Conservation (phyloP, 208 protist genomes). For the Trypanosoma conorhini region DNA sequence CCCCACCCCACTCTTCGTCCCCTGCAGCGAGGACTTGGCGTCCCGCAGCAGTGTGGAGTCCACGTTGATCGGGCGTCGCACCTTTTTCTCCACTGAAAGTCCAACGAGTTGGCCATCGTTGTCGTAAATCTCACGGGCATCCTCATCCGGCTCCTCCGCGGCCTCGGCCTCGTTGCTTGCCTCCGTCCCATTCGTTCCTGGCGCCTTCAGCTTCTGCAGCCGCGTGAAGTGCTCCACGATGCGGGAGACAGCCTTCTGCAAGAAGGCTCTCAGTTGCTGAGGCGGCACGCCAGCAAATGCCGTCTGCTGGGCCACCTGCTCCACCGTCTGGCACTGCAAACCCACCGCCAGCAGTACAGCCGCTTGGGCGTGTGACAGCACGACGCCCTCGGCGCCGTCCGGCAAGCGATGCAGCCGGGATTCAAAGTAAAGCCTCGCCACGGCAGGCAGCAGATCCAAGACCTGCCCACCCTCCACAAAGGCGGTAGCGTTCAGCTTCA, state of each 20-base stretch:
- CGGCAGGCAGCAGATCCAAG: conserved; percentile 94
- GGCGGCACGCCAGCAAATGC: conserved; percentile 60
- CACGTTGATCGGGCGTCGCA: conserved; percentile 44
- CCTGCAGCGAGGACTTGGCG: conserved; percentile 47
- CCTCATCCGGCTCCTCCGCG: conserved; percentile 40
- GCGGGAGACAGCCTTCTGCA: conserved; percentile 81
- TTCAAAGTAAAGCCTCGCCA: conserved; percentile 94
- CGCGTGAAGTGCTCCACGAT: conserved; percentile 73
- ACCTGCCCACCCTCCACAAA: conserved; percentile 97
- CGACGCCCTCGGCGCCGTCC: conserved; percentile 77
- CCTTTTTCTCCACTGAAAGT: conserved; percentile 64
- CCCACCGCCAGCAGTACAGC: conserved; percentile 95
- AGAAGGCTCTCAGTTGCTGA: conserved; percentile 87
- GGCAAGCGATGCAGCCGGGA: conserved; percentile 50
- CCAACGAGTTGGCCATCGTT: conserved; percentile 70
- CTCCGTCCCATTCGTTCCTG: conserved; percentile 10
- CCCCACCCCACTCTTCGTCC: conserved; percentile 26
- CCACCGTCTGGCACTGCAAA: conserved; percentile 87
- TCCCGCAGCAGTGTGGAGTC: conserved; percentile 80
- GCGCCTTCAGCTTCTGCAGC: conserved; percentile 45
- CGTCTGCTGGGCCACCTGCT: conserved; percentile 56
- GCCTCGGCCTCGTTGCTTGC: conserved; percentile 1
- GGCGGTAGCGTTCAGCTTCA: conserved; percentile 92
- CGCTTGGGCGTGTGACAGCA: conserved; percentile 88
- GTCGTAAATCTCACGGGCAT: conserved; percentile 63